A percentile compares a stretch with the other conserved stretches of the same genome.
Evolutionary conservation across 768 basidiomycete species (phyloP).

Genomic region (Leccinum sublutescens): DNA sequence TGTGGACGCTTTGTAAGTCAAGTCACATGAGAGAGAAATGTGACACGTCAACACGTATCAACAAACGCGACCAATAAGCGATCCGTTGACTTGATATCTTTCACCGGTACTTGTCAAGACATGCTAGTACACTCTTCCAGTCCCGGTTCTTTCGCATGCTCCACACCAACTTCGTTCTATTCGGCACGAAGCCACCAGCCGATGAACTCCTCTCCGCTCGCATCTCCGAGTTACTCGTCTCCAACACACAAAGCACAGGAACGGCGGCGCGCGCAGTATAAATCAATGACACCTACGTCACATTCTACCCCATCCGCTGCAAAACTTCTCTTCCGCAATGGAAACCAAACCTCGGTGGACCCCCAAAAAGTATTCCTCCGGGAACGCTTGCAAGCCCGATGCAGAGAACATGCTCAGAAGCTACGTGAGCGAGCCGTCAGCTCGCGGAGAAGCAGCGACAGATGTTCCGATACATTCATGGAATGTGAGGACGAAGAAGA

Average conservation of each 20-base stretch:
- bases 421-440: constrained; percentile 50
- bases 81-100: background rate
- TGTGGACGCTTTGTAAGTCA: background rate
- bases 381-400: constrained; percentile 59
- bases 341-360: constrained; percentile 34
- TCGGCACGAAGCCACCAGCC: constrained; percentile 35
- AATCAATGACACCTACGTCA: constrained; percentile 33
- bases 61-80: constrained; percentile 23
- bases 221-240: constrained; percentile 43
- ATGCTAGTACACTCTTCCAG: constrained; percentile 31
- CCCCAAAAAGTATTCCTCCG: constrained; percentile 55
- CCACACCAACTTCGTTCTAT: constrained; percentile 38
- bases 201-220: constrained; percentile 52
- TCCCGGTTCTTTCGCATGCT: constrained; percentile 29
- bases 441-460: constrained; percentile 46
- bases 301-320: constrained; percentile 15
- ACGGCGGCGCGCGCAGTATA: constrained; percentile 58
- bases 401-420: constrained; percentile 58
- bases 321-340: constrained; percentile 16
- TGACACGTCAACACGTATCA: constrained; percentile 26
- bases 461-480: constrained; percentile 43
- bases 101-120: background rate
- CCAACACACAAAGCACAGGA: constrained; percentile 44
- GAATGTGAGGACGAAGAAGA: constrained; percentile 46
- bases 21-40: constrained; percentile 13